These are phyloP conservation scores for Esteya vermicola DNA, from an alignment of 2,329 filamentous ascomycete species.

Conservation along the genomic window DNA sequence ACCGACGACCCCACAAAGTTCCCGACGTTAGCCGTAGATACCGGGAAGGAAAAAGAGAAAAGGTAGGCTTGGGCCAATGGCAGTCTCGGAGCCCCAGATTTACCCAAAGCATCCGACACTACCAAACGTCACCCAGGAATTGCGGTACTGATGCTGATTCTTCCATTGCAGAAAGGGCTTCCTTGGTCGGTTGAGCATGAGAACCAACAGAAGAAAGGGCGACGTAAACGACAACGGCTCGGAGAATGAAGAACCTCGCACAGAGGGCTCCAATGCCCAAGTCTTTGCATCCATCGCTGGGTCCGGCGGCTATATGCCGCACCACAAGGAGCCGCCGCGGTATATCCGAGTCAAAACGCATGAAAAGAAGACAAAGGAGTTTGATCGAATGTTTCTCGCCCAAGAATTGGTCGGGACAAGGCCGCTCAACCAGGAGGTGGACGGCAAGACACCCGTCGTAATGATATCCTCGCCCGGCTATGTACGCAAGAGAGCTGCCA, in stretches of 20 bases:
- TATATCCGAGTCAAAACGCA: constrained; percentile 78
- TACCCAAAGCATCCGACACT: too few species aligned
- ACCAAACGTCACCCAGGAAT: not conserved
- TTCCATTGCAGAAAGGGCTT: constrained; percentile 60
- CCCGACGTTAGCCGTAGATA: constrained; percentile 20
- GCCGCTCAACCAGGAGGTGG: constrained; percentile 16
- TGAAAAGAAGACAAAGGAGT: constrained; percentile 69
- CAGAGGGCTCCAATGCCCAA: constrained; percentile 69
- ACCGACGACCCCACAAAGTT: constrained; percentile 25
- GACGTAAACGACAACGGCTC: constrained; percentile 52
- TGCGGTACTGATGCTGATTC: not conserved
- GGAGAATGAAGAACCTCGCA: constrained; percentile 50
- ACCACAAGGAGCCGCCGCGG: constrained; percentile 74
- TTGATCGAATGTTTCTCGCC: constrained; percentile 78
- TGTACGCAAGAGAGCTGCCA: constrained; percentile 24
- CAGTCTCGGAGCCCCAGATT: too few species aligned
- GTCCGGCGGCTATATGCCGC: constrained; percentile 63
- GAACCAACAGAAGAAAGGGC: constrained; percentile 58
- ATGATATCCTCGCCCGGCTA: constrained; percentile 17
- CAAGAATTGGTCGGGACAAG: constrained; percentile 66
- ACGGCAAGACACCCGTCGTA: constrained; percentile 12
- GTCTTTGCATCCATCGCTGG: constrained; percentile 67
- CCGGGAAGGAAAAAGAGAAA: constrained; percentile 52
- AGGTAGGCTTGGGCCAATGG: too few species aligned
- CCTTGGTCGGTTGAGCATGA: constrained; percentile 65